These are phyloP conservation scores for Cytospora schulzeri DNA, from an alignment of 2,329 filamentous ascomycete species.

Conservation along the genomic window DNA sequence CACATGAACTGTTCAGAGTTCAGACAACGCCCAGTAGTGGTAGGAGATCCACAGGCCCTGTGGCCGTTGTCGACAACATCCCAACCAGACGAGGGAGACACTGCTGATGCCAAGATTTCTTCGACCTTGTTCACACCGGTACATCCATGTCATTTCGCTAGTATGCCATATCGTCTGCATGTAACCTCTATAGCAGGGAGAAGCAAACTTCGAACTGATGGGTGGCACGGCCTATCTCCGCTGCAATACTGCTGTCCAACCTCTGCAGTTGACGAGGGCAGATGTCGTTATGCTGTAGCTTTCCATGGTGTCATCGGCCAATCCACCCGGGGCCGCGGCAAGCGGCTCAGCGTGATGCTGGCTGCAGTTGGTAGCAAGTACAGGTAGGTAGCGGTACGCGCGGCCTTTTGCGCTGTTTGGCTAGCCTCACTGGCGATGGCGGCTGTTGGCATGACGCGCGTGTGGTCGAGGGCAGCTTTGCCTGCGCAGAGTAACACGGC, in stretches of 20 bases:
- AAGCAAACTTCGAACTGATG: not conserved
- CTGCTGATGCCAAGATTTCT: not conserved
- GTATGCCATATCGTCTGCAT: not conserved
- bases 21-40: not conserved
- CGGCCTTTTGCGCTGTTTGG: not conserved
- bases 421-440: not conserved
- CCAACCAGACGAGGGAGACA: not conserved
- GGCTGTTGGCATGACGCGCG: not conserved
- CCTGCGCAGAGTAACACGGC: not conserved
- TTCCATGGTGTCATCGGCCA: not conserved
- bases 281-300: not conserved
- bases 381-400: not conserved
- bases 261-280: not conserved
- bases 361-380: not conserved
- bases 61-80: not conserved
- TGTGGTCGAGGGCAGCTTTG: not conserved
- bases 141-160: not conserved
- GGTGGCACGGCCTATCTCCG: not conserved
- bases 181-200: not conserved
- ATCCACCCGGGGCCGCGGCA: not conserved
- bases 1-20: not conserved
- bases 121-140: not conserved
- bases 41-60: not conserved
- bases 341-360: not conserved
- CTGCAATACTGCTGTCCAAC: not conserved